Evolutionary conservation across 2,329 filamentous ascomycete species (phyloP), one percentile per base, ranked within the genome.

Genomic region (Hypoxylon sp.): DNA sequence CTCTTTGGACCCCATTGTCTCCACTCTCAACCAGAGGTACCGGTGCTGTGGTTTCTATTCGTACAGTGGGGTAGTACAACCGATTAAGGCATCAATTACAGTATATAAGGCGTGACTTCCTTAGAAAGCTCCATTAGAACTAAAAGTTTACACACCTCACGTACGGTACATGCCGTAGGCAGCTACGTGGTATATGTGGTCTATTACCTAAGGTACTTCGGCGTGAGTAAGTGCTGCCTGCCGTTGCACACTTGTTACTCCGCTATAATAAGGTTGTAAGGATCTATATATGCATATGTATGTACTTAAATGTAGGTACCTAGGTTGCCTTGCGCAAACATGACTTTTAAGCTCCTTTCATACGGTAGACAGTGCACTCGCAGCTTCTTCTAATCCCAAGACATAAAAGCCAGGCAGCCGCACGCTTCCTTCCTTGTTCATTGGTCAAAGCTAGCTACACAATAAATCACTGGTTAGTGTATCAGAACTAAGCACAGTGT

Each of bases 211-310:
- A 28, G 21, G 10, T 48, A 48, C 45, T 32, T 45, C 38, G 25
- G 52, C 11, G 38, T 56, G 38, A 56, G 25, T 34, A 56, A 56
- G 28, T 34, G 51, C 13, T 41, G 51, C 51, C 34, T 53, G 17
- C 5, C 13, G 5, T 5, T 30, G 5, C 11, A 21, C 50, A 36
- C 28, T 36, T 41, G 50, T 14, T n/a, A 38, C 19, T 36, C 28
- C 28, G 14, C n/a, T 30, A 49, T 13, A 23, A 23, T 23, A 23
- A 23, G 23, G 23, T 23, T 13, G 23, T 25, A 3, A 48, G 9
- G 21, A 14, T 6, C 25, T 5, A 21, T 25, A 14, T 2, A 19
- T 48, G 2, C 25, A 30, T 30, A 30, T 30, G 6, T 30, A 30
- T 5, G 6, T 28, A 28, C 25, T 28, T 28, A 28, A 28, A 28